Conservation (phyloP, 805 yeast genomes). For the Saccharomyces mikatae region DNA sequence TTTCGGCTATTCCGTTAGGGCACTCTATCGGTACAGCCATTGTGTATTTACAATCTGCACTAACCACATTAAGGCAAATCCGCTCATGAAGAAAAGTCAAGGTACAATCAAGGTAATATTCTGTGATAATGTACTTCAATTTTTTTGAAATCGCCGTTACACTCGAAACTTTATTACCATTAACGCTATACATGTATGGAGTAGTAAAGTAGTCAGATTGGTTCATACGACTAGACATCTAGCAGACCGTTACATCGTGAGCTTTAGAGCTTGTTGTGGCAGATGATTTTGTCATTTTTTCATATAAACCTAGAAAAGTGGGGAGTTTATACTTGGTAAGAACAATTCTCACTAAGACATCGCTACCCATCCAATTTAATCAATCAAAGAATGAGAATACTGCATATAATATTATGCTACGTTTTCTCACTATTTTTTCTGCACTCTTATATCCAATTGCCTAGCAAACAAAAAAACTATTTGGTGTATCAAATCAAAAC, state of each 20-base stretch:
- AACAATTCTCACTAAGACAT: too few species aligned
- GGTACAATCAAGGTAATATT: too few species aligned
- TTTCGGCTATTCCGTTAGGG: background rate
- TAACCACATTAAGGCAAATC: too few species aligned
- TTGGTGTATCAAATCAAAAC: background rate
- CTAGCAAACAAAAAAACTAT: background rate
- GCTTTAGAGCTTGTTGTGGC: constrained; percentile 16
- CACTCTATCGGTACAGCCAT: too few species aligned
- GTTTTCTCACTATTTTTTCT: too few species aligned
- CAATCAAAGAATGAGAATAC: too few species aligned
- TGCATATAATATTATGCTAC: too few species aligned
- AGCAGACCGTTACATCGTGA: constrained; percentile 18
- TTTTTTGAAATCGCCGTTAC: constrained; percentile 20
- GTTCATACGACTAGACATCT: constrained; percentile 12
- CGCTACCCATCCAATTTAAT: too few species aligned
- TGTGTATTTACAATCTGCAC: too few species aligned
- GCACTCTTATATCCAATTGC: too few species aligned
- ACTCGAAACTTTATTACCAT: constrained; percentile 18
- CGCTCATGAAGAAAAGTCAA: too few species aligned
- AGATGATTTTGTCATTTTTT: constrained; percentile 16
- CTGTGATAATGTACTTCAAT: constrained; percentile 10
- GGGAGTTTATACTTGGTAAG: background rate
- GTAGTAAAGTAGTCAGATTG: constrained; percentile 12
- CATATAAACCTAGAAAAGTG: constrained; percentile 15
- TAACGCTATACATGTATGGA: constrained; percentile 21